These are phyloP conservation scores for Artemisia tridentata DNA, from an alignment of 129 eudicot genomes.

Conservation along the genomic window DNA sequence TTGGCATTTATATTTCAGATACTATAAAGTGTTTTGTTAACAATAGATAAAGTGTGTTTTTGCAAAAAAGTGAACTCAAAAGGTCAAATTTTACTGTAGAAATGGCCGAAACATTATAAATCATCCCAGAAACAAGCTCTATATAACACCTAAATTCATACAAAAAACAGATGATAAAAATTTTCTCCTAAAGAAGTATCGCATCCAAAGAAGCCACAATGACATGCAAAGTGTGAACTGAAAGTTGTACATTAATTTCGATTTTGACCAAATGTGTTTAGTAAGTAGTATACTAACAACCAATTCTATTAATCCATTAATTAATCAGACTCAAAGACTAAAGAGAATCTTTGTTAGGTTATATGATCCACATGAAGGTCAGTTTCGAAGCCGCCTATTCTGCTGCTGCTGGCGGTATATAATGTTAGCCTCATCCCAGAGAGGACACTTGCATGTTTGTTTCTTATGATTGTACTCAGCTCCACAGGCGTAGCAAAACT, in stretches of 20 bases:
- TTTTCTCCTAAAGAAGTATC: neutral
- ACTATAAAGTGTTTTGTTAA: too few relatives aligned
- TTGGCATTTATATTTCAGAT: too few relatives aligned
- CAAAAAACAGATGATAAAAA: neutral
- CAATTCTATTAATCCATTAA: neutral
- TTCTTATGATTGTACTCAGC: constrained; percentile 62
- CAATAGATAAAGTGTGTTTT: too few relatives aligned
- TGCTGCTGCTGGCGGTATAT: neutral
- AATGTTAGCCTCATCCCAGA: constrained; percentile 55
- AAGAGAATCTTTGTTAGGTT: neutral
- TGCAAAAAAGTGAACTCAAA: too few relatives aligned
- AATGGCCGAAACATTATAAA: too few relatives aligned
- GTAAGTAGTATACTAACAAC: neutral
- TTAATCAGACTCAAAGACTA: neutral
- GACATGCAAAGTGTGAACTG: neutral
- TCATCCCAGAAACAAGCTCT: too few relatives aligned
- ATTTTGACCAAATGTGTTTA: neutral
- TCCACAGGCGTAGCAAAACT: constrained; percentile 81
- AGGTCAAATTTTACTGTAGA: too few relatives aligned
- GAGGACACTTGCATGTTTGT: constrained; percentile 51
- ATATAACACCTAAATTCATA: too few relatives aligned
- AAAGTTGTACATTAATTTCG: neutral
- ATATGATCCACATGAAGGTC: constrained; percentile 1
- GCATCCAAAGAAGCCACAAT: neutral
- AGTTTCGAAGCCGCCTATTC: neutral